Base-by-base conservation (phyloP, 148 eudicot genomes). In the Persicaria maculosa region DNA sequence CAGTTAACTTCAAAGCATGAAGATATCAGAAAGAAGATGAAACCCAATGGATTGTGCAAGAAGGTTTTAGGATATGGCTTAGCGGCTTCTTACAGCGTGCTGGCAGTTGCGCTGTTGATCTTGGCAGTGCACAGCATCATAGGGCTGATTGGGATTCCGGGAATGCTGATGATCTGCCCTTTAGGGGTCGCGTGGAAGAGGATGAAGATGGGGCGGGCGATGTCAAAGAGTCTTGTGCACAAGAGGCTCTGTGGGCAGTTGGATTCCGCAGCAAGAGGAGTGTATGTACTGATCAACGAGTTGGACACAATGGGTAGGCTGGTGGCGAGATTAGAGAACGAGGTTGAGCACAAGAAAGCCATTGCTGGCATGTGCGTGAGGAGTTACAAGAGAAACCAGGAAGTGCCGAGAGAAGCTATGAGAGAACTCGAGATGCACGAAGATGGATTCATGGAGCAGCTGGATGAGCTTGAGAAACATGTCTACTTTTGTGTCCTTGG, bases 381-480 rank as follows among this genome's bases (percentile, higher is more conserved):
- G 50, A 87, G 86, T 53, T 71, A 47, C 5, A 47, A 47, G 31
- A 88, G 76, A 76, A 62, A 74, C 43, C 78, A 74, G 16, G 90
- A 88, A 71, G 80, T 91, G 47, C 71, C 90, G 45, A 85, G 75
- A 77, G 93, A 90, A 75, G 91, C 84, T 15, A 62, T 87, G 40
- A 84, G 79, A 80, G 92, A 89, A 74, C 80, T 93, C 25, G 57
- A 74, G 50, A 76, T 76, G 53, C 80, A 86, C 54, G 85, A 87
- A 15, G 54, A 57, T 22, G 72, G 83, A 50, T 88, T 94, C 54
- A 19, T 81, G 77, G 89, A 94, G 74, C 90, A 94, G 50, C 62
- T 91, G 43, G 84, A 91, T 44, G 98, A 91, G 80, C 90, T 94
- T 68, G 95, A 94, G 80, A 86, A 88, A 74, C 90, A 86, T 72